These are phyloP conservation scores for Coemansia sp. DNA, from an alignment of 192 early-diverging fungal species.

Conservation along the genomic window DNA sequence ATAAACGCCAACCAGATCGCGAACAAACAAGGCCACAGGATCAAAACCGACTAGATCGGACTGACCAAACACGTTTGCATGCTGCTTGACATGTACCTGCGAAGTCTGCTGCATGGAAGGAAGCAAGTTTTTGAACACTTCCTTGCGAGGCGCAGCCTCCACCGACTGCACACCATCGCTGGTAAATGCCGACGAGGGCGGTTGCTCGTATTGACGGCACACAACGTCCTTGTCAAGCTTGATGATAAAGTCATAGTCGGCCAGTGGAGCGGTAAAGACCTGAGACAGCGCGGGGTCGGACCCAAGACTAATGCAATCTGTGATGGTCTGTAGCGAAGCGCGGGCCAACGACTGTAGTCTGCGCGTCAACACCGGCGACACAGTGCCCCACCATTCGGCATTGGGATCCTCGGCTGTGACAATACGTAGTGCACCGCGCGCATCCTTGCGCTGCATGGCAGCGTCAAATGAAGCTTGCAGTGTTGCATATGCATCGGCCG, in stretches of 20 bases:
- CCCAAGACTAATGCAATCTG: conserved; percentile 17
- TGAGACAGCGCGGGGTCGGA: conserved; percentile 31
- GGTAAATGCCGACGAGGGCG: conserved; percentile 39
- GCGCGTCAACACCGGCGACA: conserved; percentile 38
- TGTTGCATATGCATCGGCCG: conserved; percentile 3
- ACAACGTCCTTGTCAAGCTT: conserved; percentile 56
- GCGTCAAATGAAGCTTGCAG: conserved; percentile 59
- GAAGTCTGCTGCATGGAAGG: conserved; percentile 8
- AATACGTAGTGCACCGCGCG: conserved; percentile 23
- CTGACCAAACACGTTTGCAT: conserved; percentile 55
- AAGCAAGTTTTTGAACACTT: conserved; percentile 75
- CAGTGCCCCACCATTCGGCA: conserved; percentile 33
- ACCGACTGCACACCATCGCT: neutral
- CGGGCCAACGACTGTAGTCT: conserved; percentile 62
- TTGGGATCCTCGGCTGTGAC: conserved; percentile 37
- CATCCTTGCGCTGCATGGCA: conserved; percentile 38
- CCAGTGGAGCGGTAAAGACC: conserved; percentile 81
- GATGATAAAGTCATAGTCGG: conserved; percentile 77
- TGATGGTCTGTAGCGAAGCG: conserved; percentile 61
- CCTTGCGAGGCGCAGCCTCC: conserved; percentile 5
- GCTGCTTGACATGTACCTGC: conserved; percentile 9
- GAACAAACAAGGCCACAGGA: conserved; percentile 66
- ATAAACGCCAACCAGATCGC: conserved; percentile 61
- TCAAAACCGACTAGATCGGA: conserved; percentile 72
- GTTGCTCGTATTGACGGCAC: conserved; percentile 64